A percentile compares a stretch with the other conserved stretches of the same genome.
Evolutionary conservation across 352 stramenopile genomes (phyloP).

Genomic region (Globisporangium radiosum): DNA sequence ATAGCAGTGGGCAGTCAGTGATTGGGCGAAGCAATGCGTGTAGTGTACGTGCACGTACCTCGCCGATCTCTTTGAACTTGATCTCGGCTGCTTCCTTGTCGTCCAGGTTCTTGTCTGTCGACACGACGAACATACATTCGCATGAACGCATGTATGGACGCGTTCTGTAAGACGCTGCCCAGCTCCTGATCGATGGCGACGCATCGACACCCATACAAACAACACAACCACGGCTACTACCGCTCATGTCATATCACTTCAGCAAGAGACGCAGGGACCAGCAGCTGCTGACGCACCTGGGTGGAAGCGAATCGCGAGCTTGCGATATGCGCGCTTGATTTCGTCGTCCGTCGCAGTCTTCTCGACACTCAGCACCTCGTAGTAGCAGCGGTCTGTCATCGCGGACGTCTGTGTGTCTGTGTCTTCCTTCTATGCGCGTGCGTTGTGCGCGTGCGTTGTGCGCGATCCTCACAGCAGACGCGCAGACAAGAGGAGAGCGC

Average conservation of each 20-base stretch:
- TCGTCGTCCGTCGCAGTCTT: slow-evolving; percentile 71
- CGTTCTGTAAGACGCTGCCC: too few relatives aligned
- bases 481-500: too few relatives aligned
- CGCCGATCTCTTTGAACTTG: slow-evolving; percentile 88
- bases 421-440: not conserved
- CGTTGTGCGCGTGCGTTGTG: not conserved
- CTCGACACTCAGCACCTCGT: slow-evolving; percentile 59
- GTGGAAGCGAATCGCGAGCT: slow-evolving; percentile 84
- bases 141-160: too few relatives aligned
- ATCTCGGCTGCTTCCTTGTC: slow-evolving; percentile 81
- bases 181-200: too few relatives aligned
- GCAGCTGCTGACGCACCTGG: slow-evolving; percentile 48
- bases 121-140: too few relatives aligned
- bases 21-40: not conserved
- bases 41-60: slow-evolving; percentile 26
- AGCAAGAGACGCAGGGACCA: too few relatives aligned
- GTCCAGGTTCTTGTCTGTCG: slow-evolving; percentile 85
- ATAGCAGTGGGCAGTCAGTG: not conserved
- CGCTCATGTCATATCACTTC: too few relatives aligned
- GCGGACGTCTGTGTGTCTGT: not conserved
- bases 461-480: too few relatives aligned
- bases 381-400: slow-evolving; percentile 63
- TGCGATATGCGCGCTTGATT: slow-evolving; percentile 83
- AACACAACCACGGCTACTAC: too few relatives aligned
- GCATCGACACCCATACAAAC: too few relatives aligned